Base-by-base conservation (phyloP, 768 basidiomycete species). In the Termitomyces sp. region DNA sequence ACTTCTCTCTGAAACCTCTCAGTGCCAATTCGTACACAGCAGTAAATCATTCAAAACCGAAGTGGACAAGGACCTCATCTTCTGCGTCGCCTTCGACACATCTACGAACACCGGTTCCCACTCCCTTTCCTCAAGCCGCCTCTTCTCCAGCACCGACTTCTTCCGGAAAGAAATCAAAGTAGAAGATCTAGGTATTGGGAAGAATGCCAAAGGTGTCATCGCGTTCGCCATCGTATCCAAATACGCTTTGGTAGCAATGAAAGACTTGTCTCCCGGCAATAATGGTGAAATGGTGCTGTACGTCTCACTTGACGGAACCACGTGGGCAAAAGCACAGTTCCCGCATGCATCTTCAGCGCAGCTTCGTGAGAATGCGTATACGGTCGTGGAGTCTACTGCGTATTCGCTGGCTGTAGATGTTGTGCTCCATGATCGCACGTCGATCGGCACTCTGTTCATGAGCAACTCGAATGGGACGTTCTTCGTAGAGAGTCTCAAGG, bases 331-430 rank as follows among this genome's bases (percentile, higher is more conserved):
- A 63, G 94, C 92, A 2, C 85, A 86, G 58, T 98, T 99, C 78
- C 97, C 97, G 3, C 97, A 97, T 66, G 87, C 90, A 3, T 87
- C 85, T 0, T 85, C 83, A 2, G 87, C 89, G 2, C 79, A 81
- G 35, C 80, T 97, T 14, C 82, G 86, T 7, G 93, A 95, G 74
- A 95, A 96, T 67, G 91, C 92, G 6, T 98, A 99, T 69, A 99
- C 97, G 10, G 86, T 99, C 64, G 89, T 99, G 58, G 95, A 98
- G 71, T 90, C 88, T 4, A 95, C 93, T 9, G 86, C 87, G 0
- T 94, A 98, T 68, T 98, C 95, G 7, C 81, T 99, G 25, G 92
- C 89, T 4, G 91, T 99, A 38, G 97, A 99, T 67, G 95, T 98
- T 45, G 83, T 96, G 50, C 79, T 91, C 9, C 83, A 86, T 55